Evolutionary conservation across 2,329 filamentous ascomycete genomes (phyloP).

Genomic region (Rhynchosporium graminicola): DNA sequence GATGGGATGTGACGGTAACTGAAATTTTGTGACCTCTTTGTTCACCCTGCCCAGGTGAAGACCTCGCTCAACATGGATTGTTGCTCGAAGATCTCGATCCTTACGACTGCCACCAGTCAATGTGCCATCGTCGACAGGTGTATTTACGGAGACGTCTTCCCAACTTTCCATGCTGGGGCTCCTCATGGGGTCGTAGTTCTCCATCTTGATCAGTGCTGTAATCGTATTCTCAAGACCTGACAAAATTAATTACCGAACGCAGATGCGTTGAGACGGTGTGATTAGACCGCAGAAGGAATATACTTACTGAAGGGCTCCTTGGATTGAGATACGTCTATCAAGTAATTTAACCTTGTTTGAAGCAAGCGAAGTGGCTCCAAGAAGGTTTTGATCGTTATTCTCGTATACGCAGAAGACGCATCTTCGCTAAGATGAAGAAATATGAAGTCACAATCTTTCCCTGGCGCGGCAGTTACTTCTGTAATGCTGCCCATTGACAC

Average conservation of each 20-base stretch:
- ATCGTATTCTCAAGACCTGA: constrained; percentile 64
- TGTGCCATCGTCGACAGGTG: constrained; percentile 61
- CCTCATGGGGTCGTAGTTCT: constrained; percentile 58
- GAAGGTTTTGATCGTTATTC: constrained; percentile 90
- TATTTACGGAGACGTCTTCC: constrained; percentile 73
- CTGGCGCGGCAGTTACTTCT: constrained; percentile 87
- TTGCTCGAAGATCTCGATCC: constrained; percentile 54
- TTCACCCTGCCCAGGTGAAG: constrained; percentile 48
- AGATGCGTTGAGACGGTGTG: too few relatives aligned
- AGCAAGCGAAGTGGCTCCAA: constrained; percentile 82
- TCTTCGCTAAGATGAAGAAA: constrained; percentile 67
- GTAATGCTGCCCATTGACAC: constrained; percentile 73
- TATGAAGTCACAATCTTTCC: constrained; percentile 89
- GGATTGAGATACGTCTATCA: constrained; percentile 78
- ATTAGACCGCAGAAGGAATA: neutral
- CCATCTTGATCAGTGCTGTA: constrained; percentile 72
- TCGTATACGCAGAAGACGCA: constrained; percentile 31
- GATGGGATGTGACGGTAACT: constrained; percentile 78
- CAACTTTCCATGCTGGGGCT: constrained; percentile 84
- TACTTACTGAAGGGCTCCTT: constrained; percentile 61
- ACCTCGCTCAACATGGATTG: constrained; percentile 63
- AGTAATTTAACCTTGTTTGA: constrained; percentile 78
- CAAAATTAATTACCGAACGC: constrained; percentile 10
- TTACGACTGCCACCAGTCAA: constrained; percentile 43
- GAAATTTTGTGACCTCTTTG: constrained; percentile 61